Base-by-base conservation (phyloP, 2,329 filamentous ascomycete species). In the Sclerotinia borealis region DNA sequence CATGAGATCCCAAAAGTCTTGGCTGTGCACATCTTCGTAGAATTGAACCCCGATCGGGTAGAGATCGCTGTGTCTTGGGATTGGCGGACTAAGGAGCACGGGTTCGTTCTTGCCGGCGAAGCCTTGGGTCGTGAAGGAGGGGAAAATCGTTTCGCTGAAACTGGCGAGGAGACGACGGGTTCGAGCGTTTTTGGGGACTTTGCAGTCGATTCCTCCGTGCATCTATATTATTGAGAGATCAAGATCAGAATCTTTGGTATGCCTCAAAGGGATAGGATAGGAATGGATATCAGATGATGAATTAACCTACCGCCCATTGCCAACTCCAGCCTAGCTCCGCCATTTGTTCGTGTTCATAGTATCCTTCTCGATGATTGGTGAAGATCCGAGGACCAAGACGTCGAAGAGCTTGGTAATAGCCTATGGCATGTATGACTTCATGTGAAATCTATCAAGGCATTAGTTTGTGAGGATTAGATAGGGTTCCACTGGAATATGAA, bases 291-390 rank as follows among this genome's bases (percentile, higher is more conserved):
- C 3, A 31, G 19, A 31, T 19, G 1, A 22, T 10, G 13, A 34
- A 17, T 10, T 1, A 22, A 56, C 54, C 25, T 56, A 56, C 54
- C n/a, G 54, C 54, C 19, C 27, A 45, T 25, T 56, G 54, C 54
- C 54, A 56, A 31, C 54, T 56, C 54, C 54, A 56, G n/a, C 54
- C 54, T 17, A 56, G 39, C 54, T 56, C 54, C 2, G 54, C 54
- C 27, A 43, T 22, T 7, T 56, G 54, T 22, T 56, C 54, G 15
- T 29, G n/a, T 45, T 9, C 27, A 56, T 7, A 56, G 25, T 56
- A 56, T 2, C 54, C 54, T 56, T 56, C 54, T 31, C 54, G 41
- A 1, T 34, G n/a, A 45, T 45, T 56, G 1, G 39, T 56, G 10
- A 56, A 45, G 1, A 56, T 5, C 34, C 13, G 39, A 34, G n/a